phyloP scores from a whole-genome alignment of 2,329 filamentous ascomycete species.

The Aspergillus uvarum region DNA sequence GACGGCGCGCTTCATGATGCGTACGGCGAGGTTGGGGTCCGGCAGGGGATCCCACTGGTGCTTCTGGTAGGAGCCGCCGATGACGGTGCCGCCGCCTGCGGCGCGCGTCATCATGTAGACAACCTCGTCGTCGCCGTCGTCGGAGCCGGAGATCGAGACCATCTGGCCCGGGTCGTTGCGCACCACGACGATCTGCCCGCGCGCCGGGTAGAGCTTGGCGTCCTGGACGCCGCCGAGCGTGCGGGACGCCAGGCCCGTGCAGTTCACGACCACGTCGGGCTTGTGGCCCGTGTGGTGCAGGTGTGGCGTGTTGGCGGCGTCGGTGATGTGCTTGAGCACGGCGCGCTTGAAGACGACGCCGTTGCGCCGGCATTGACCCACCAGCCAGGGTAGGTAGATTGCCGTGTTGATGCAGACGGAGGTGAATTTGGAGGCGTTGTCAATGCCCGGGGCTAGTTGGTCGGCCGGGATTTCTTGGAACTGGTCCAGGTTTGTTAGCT shows the following conservation, averaged over 20 bases:
- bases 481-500: conserved; percentile 29
- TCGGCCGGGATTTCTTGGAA: conserved; percentile 60
- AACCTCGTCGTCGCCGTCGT: conserved; percentile 70
- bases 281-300: conserved; percentile 55
- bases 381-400: conserved; percentile 82
- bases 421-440: conserved; percentile 73
- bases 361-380: conserved; percentile 72
- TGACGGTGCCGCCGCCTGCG: conserved; percentile 71
- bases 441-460: conserved; percentile 63
- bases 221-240: conserved; percentile 82
- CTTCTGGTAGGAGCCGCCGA: conserved; percentile 83
- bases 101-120: conserved; percentile 83
- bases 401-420: conserved; percentile 90
- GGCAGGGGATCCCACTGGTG: conserved; percentile 76
- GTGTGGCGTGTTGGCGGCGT: conserved; percentile 56
- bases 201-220: conserved; percentile 66
- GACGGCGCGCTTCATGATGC: conserved; percentile 74
- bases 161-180: conserved; percentile 74
- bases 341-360: conserved; percentile 68
- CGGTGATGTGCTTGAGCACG: conserved; percentile 66
- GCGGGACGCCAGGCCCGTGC: conserved; percentile 73
- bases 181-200: conserved; percentile 82
- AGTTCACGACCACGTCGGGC: conserved; percentile 76
- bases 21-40: conserved; percentile 73
- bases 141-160: conserved; percentile 68